Evolutionary conservation across 768 basidiomycete species (phyloP), one percentile per base, ranked within the genome.

Genomic region (Rhizopogon roseolus): DNA sequence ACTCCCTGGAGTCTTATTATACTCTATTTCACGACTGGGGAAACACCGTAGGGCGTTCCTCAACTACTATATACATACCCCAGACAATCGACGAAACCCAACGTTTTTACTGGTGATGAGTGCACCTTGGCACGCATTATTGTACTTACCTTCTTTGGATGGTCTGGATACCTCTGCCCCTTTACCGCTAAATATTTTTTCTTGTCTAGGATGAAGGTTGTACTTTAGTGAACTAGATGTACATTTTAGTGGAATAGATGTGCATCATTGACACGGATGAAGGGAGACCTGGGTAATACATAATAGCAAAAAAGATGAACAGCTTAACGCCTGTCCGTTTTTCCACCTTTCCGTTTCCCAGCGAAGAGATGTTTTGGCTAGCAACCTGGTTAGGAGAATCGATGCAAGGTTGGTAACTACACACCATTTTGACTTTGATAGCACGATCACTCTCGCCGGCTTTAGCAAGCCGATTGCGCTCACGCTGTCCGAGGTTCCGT

Each of bases 391-490:
- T 25, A 27, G 39, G 6, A 46, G 27, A 17, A 57, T 13, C 27
- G 49, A 29, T 32, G 39, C 28, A 22, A 57, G 6, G 36, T 17
- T 29, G 36, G 41, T 25, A 11, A n/a, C 37, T 25, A 74, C 78
- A 11, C 49, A 91, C 91, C 90, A 88, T 92, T 79, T 92, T 92
- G 57, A 78, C 79, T 64, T 74, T 80, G 73, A 93, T 93, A 10
- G 79, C 79, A 59, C 90, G 84, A 74, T 95, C 93, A 54, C 82
- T 77, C 79, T 99, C 96, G 54, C 90, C 91, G 38, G 94, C 95
- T 67, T 88, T 92, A 25, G 93, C 96, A 41, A 85, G 78, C 77
- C 84, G 83, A 68, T 96, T 96, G 55, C 93, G 87, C 51, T 81
- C 81, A 60, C 96, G 80, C 68, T 96, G 93, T 6, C 86, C 87